Conservation (phyloP, 2,329 filamentous ascomycete genomes). For the Dryadomyces sulphureus region DNA sequence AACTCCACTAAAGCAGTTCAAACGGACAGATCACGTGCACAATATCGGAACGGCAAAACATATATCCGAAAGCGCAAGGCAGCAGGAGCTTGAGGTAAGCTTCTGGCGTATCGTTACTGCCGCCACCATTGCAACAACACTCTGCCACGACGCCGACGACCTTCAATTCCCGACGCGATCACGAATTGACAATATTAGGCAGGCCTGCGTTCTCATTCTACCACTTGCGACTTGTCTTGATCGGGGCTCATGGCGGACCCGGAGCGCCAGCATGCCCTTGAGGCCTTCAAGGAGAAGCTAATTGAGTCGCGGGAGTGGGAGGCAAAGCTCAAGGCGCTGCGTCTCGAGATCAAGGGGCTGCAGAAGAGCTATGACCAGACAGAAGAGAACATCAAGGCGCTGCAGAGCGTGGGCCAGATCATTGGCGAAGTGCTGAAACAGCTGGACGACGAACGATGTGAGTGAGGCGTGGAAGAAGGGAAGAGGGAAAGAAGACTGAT, state of each 20-base stretch:
- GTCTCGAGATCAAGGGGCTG: constrained; percentile 88
- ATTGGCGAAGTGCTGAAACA: constrained; percentile 99
- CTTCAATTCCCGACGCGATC: too few species aligned
- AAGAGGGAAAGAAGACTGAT: constrained; percentile 7
- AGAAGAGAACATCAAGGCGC: constrained; percentile 97
- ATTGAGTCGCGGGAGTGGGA: constrained; percentile 98
- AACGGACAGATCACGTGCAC: not conserved
- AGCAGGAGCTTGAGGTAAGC: constrained; percentile 24
- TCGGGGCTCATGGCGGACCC: constrained; percentile 24
- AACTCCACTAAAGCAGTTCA: not conserved
- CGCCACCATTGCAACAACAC: too few species aligned
- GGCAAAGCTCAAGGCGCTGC: constrained; percentile 85
- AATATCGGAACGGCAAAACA: constrained; percentile 1
- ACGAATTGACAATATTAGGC: too few species aligned
- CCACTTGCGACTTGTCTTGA: not conserved
- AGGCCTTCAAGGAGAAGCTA: constrained; percentile 65
- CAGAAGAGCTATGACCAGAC: constrained; percentile 93
- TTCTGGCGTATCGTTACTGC: too few species aligned
- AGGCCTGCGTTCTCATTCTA: not conserved
- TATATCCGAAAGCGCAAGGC: constrained; percentile 15
- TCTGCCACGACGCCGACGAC: too few species aligned
- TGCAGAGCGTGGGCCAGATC: constrained; percentile 98
- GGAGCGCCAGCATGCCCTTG: constrained; percentile 55
- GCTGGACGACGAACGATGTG: constrained; percentile 96
- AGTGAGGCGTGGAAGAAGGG: constrained; percentile 19